Conservation (phyloP, 1,284 basidiomycete genomes). For the Microstroma glucosiphilum region DNA sequence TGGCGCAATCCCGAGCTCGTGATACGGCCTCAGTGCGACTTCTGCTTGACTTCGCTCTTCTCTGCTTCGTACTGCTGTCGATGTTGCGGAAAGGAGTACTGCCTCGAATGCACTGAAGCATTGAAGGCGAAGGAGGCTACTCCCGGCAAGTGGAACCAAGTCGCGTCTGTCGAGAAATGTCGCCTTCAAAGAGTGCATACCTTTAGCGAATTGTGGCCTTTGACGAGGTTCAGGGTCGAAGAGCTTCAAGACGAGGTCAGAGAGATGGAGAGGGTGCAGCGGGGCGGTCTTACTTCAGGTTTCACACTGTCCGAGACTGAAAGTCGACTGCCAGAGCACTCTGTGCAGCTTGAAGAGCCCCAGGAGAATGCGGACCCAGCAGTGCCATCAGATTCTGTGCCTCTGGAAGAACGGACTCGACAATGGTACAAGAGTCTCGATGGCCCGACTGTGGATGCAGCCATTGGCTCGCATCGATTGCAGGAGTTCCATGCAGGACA, state of each 20-base stretch:
- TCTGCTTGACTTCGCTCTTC: constrained; percentile 85
- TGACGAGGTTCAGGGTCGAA: constrained; percentile 63
- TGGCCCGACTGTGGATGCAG: background rate
- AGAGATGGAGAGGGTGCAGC: constrained; percentile 43
- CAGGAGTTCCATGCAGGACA: constrained; percentile 16
- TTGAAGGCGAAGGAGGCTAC: constrained; percentile 51
- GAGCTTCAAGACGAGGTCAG: constrained; percentile 65
- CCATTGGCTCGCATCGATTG: constrained; percentile 15
- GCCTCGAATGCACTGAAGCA: constrained; percentile 70
- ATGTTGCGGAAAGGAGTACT: constrained; percentile 81
- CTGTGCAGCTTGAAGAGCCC: too few species aligned
- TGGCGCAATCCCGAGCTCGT: constrained; percentile 22
- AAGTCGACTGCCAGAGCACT: too few species aligned
- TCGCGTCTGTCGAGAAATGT: constrained; percentile 22
- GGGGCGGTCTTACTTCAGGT: too few species aligned
- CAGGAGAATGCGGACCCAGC: too few species aligned
- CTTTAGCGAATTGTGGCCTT: constrained; percentile 64
- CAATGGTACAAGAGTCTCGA: background rate
- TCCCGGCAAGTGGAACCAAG: constrained; percentile 36
- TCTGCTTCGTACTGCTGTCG: constrained; percentile 81
- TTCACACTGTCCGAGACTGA: too few species aligned
- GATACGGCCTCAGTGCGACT: constrained; percentile 57
- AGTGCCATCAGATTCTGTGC: too few species aligned
- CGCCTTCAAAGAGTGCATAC: constrained; percentile 22
- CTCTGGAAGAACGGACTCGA: too few species aligned